Evolutionary conservation across 148 eudicot genomes (phyloP).

Genomic region (Rhododendron henanense): DNA sequence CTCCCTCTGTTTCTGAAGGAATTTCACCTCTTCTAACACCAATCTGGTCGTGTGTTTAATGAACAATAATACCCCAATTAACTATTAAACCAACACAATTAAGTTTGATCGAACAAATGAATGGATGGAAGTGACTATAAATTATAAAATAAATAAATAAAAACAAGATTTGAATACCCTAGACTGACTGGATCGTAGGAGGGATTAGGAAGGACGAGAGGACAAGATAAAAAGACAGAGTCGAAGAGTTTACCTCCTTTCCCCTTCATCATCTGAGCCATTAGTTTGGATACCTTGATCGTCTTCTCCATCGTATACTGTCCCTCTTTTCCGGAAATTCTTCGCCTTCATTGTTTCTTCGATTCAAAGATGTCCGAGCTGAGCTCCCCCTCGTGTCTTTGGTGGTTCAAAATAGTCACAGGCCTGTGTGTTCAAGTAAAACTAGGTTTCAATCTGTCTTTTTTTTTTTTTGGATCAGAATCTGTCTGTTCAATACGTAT

Average conservation of each 20-base stretch:
- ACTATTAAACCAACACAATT: neutral
- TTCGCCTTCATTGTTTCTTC: conserved; percentile 30
- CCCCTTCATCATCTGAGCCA: conserved; percentile 49
- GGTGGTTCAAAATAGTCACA: too few species aligned
- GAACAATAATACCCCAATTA: neutral
- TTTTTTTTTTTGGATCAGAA: too few species aligned
- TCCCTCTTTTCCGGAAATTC: conserved; percentile 60
- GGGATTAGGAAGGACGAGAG: neutral
- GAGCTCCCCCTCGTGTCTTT: neutral
- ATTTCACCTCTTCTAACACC: conserved; percentile 85
- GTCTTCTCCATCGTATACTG: conserved; percentile 36
- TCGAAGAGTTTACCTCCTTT: conserved; percentile 38
- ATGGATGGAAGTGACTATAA: neutral
- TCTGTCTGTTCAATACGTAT: too few species aligned
- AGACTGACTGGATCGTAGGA: neutral
- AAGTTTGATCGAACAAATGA: neutral
- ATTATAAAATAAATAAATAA: neutral
- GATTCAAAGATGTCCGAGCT: neutral
- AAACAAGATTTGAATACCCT: conserved; percentile 9
- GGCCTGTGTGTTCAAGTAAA: too few species aligned
- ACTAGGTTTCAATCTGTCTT: too few species aligned
- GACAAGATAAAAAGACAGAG: neutral
- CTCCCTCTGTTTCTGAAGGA: conserved; percentile 88
- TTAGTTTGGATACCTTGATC: conserved; percentile 3
- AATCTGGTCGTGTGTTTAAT: conserved; percentile 32